These are phyloP conservation scores for Paramecium octaurelia DNA, from an alignment of 73 alveolate species.

Conservation along the genomic window DNA sequence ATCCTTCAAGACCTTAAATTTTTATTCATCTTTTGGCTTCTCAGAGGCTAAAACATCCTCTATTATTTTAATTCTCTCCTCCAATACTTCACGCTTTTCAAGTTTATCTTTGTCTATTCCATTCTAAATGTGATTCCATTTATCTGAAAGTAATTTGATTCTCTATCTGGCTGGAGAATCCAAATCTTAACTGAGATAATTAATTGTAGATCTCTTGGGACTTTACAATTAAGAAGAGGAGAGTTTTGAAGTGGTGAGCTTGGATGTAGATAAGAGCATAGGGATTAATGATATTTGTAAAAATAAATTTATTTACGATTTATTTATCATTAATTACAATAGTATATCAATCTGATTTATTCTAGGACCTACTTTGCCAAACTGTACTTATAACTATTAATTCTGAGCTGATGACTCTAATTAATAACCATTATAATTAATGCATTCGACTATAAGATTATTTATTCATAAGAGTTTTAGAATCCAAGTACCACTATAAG, in stretches of 20 bases:
- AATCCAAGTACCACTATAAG: not conserved
- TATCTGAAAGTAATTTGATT: conserved; percentile 29
- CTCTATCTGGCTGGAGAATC: conserved; percentile 7
- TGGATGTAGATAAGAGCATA: conserved; percentile 26
- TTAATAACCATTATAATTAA: no score
- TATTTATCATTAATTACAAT: not conserved
- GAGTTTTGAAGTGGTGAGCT: not conserved
- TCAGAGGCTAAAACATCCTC: conserved; percentile 13
- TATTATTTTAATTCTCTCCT: conserved; percentile 28
- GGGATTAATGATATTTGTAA: not conserved
- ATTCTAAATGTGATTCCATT: conserved; percentile 37
- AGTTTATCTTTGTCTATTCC: conserved; percentile 37
- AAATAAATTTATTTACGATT: conserved; percentile 28
- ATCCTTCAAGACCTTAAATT: conserved; percentile 31
- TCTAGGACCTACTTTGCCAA: not conserved
- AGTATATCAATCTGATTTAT: not conserved
- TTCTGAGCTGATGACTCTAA: not conserved
- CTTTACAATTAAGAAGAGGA: not conserved
- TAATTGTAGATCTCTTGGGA: conserved; percentile 42
- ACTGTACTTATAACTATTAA: not conserved
- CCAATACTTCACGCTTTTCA: conserved; percentile 20
- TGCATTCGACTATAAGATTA: not conserved
- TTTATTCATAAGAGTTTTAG: not conserved
- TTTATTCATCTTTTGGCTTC: conserved; percentile 35
- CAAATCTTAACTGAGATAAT: conserved; percentile 29